Percentiles rank a stretch among this genome's conserved stretches.
Evolutionary conservation across 495 filamentous ascomycete genomes (phyloP).

Genomic region (Hypoxylon intermedium): DNA sequence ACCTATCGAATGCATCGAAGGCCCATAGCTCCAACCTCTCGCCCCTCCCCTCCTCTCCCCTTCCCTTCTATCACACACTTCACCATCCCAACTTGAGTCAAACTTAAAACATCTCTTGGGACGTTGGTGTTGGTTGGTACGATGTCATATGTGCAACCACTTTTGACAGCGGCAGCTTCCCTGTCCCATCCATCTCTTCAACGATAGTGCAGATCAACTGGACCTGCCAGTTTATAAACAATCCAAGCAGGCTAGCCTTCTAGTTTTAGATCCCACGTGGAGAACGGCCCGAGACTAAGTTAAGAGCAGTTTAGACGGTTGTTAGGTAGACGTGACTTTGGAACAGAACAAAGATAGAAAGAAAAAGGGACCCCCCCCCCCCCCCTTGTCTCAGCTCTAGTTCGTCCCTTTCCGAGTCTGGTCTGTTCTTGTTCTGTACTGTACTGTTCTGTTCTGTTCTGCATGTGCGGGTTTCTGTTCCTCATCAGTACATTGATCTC

Average conservation of each 20-base stretch:
- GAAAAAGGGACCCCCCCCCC: not conserved
- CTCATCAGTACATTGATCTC: not conserved
- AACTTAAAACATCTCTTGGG: slow-evolving; percentile 30
- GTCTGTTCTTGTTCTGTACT: too few species aligned
- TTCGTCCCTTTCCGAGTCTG: slow-evolving; percentile 1
- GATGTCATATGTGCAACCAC: too few species aligned
- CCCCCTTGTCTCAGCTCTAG: slow-evolving; percentile 7
- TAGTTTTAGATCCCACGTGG: slow-evolving; percentile 43
- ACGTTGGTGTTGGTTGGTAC: slow-evolving; percentile 5
- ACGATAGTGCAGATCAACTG: too few species aligned
- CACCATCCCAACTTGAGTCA: slow-evolving; percentile 26
- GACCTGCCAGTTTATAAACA: slow-evolving; percentile 5
- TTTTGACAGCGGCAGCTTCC: slow-evolving; percentile 8
- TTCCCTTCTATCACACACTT: slow-evolving; percentile 25
- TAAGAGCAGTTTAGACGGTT: slow-evolving; percentile 5
- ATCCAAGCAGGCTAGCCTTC: not conserved
- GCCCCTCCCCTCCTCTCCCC: not conserved
- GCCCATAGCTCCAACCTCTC: slow-evolving; percentile 20
- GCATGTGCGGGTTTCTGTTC: slow-evolving; percentile 12
- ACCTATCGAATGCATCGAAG: too few species aligned
- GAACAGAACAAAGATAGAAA: not conserved
- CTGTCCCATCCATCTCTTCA: not conserved
- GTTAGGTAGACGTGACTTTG: not conserved
- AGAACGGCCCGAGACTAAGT: slow-evolving; percentile 14
- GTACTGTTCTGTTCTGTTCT: too few species aligned